phyloP scores from a whole-genome alignment of 1,284 basidiomycete species.

The Fomitopsis palustris region DNA sequence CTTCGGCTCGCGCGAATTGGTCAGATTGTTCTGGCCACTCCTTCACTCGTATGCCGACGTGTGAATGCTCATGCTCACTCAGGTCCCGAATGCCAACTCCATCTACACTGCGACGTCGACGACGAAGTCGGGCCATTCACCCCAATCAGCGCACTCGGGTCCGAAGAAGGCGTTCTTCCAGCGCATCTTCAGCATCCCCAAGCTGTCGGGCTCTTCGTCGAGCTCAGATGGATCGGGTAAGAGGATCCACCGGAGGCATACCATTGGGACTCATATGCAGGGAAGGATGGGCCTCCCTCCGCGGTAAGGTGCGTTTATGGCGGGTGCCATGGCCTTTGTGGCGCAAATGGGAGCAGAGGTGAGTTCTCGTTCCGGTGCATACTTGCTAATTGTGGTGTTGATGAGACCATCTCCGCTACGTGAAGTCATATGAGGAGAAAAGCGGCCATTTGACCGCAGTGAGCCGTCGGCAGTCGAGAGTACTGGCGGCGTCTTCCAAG shows the following conservation, averaged over 20 bases:
- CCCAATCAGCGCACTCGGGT: conserved; percentile 17
- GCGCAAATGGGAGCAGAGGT: conserved; percentile 2
- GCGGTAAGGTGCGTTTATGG: conserved; percentile 6
- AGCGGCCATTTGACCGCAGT: not conserved
- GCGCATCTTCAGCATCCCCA: conserved; percentile 28
- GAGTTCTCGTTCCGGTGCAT: not conserved
- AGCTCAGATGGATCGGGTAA: conserved; percentile 26
- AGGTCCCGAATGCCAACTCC: conserved; percentile 28
- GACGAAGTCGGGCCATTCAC: conserved; percentile 21
- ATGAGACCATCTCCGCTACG: not conserved
- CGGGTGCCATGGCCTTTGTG: conserved; percentile 1
- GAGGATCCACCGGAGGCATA: conserved; percentile 27
- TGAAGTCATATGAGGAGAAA: not conserved
- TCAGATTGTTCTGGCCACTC: not conserved
- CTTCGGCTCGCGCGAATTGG: not conserved
- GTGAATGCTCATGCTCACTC: conserved; percentile 8
- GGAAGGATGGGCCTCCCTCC: conserved; percentile 7
- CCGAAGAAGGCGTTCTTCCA: conserved; percentile 28
- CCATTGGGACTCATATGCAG: conserved; percentile 21
- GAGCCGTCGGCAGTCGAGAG: not conserved
- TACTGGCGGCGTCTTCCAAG: not conserved
- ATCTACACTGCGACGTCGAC: conserved; percentile 21
- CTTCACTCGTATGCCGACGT: not conserved
- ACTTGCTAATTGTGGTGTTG: not conserved
- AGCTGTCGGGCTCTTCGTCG: conserved; percentile 16